A percentile compares a stretch with the other conserved stretches of the same genome.
phyloP scores from a whole-genome alignment of 73 alveolate genomes.

The Paramecium tetraurelia region DNA sequence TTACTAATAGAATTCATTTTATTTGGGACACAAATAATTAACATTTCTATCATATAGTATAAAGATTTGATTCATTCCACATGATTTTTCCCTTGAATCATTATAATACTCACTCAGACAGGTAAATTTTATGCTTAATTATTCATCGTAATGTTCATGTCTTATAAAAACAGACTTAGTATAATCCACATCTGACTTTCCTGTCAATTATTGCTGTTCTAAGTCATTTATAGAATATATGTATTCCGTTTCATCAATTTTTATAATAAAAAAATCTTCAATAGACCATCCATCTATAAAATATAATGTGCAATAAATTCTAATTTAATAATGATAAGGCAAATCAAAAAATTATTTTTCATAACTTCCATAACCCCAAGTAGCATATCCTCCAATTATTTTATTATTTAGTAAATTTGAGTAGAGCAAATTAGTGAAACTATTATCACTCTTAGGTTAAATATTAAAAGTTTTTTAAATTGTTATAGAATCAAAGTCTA shows the following conservation, averaged over 20 bases:
- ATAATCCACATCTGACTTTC: background rate
- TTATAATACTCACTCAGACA: background rate
- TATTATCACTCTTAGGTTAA: background rate
- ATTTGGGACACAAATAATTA: background rate
- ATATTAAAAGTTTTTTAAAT: background rate
- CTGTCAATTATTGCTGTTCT: background rate
- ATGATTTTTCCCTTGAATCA: background rate
- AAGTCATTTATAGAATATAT: background rate
- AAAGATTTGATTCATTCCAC: background rate
- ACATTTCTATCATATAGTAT: background rate
- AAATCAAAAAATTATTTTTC: background rate
- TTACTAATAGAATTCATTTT: background rate
- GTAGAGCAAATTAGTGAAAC: background rate
- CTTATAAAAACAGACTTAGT: background rate
- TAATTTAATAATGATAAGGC: background rate
- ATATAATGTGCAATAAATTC: background rate
- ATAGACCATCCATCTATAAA: background rate
- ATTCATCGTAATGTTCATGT: background rate
- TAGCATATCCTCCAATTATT: background rate
- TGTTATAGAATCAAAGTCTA: background rate
- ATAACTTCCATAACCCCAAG: conserved; percentile 14
- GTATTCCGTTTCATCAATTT: background rate
- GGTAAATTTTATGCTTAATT: background rate
- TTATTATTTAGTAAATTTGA: background rate
- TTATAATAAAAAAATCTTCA: background rate